phyloP scores from a whole-genome alignment of 306 rosid species.

The Pyrus communis region DNA sequence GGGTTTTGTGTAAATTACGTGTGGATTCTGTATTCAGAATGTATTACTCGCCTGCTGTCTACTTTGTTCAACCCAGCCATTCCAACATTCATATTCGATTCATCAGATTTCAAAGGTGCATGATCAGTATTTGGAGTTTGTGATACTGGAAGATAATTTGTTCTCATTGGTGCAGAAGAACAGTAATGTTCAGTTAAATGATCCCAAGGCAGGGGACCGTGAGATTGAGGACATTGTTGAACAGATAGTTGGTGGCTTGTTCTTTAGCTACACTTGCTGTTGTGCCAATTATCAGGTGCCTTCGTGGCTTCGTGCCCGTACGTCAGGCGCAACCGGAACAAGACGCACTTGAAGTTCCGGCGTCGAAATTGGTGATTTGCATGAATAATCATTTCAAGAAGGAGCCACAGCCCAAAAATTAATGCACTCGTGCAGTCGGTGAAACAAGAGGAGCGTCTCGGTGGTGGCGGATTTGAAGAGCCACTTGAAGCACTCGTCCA shows the following conservation, averaged over 20 bases:
- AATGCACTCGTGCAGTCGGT: slow-evolving; percentile 51
- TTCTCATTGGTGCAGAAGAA: slow-evolving; percentile 75
- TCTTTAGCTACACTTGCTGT: slow-evolving; percentile 61
- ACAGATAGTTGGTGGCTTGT: slow-evolving; percentile 59
- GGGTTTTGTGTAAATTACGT: not conserved
- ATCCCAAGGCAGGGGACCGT: slow-evolving; percentile 85
- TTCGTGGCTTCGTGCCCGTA: slow-evolving; percentile 77
- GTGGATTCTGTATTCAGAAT: slow-evolving; percentile 47
- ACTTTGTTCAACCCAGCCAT: slow-evolving; percentile 70
- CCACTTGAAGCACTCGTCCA: slow-evolving; percentile 35
- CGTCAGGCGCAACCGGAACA: slow-evolving; percentile 50
- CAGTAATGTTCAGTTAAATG: slow-evolving; percentile 69
- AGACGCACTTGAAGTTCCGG: slow-evolving; percentile 45
- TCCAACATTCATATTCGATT: slow-evolving; percentile 65
- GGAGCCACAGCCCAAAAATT: slow-evolving; percentile 79
- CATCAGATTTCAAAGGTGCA: slow-evolving; percentile 70
- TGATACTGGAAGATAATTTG: slow-evolving; percentile 70
- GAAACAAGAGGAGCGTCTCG: slow-evolving; percentile 63
- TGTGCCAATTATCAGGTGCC: slow-evolving; percentile 72
- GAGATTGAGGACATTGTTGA: slow-evolving; percentile 89
- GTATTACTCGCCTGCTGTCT: slow-evolving; percentile 81
- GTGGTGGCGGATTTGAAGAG: slow-evolving; percentile 75
- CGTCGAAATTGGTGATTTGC: slow-evolving; percentile 54
- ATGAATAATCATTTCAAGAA: slow-evolving; percentile 77
- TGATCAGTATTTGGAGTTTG: slow-evolving; percentile 88